Conservation (phyloP, 805 yeast genomes). For the Clavispora santaluciae region DNA sequence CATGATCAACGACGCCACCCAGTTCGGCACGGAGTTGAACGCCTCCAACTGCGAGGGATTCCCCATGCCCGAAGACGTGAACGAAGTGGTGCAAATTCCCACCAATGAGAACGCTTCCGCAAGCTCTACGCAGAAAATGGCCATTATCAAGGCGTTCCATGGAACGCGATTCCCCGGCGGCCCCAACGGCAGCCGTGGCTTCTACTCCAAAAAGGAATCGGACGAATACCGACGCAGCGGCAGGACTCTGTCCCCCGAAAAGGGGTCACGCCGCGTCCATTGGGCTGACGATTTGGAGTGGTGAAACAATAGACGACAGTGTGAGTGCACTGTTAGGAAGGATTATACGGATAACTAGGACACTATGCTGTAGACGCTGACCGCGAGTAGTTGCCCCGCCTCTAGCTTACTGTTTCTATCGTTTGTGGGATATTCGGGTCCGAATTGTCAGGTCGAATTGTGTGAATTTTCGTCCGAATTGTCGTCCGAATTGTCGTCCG, state of each 20-base stretch:
- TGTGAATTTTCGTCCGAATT: too few relatives aligned
- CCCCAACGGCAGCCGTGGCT: constrained; percentile 17
- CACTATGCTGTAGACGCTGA: too few relatives aligned
- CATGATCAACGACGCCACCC: constrained; percentile 56
- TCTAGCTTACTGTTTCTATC: too few relatives aligned
- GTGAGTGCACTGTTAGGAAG: background rate
- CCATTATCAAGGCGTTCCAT: constrained; percentile 35
- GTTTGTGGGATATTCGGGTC: too few relatives aligned
- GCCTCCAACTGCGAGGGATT: constrained; percentile 59
- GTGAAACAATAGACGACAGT: constrained; percentile 13
- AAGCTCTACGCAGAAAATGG: constrained; percentile 27
- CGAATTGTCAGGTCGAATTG: too few relatives aligned
- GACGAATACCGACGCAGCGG: constrained; percentile 15
- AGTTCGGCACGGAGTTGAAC: constrained; percentile 65
- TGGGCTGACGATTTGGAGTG: constrained; percentile 36
- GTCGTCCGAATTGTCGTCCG: too few relatives aligned
- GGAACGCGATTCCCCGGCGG: constrained; percentile 10
- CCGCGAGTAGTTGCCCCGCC: too few relatives aligned
- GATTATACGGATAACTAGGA: background rate
- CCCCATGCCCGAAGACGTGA: constrained; percentile 52
- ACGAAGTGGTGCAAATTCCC: constrained; percentile 60
- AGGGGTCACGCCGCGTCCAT: constrained; percentile 22
- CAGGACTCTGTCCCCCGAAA: constrained; percentile 3
- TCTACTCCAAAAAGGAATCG: constrained; percentile 28
- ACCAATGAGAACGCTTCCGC: constrained; percentile 24